Evolutionary conservation across 169 alveolate species (phyloP), one percentile per base, ranked within the genome.

Genomic region (Blepharisma undulans): DNA sequence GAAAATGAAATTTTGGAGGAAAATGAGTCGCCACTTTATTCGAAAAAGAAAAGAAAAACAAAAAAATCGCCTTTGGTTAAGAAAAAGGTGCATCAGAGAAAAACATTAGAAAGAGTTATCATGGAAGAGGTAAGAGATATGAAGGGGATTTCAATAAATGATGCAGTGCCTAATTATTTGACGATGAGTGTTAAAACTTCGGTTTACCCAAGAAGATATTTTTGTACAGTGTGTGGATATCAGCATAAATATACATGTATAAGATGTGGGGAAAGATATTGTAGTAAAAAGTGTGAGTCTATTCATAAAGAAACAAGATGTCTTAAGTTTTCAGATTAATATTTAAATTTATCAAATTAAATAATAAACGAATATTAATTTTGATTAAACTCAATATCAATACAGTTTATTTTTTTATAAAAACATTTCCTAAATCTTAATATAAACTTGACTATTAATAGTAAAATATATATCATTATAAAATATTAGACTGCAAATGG

Each of bases 271-370:
- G 93, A 92, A 81, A 93, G 92, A 88, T 94, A 93, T 71, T 96
- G 98, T 84, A 84, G 93, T 27, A 92, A 94, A 89, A 94, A 93
- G 78, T 96, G 98, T 34, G 94, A 87, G 78, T 94, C 89, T 66
- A 88, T 88, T 16, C 98, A 96, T 89, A 94, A 93, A 89, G 97
- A 94, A 88, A 94, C 94, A 16, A 92, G 94, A 79, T 96, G 98
- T 77, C 88, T 94, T 72, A 96, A 96, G 85, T 96, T 96, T 90
- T 95, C 95, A 30, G 97, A 95, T 29, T 93, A 89, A 89, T 72
- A 72, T 72, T 25, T 72, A 29, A 72, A 29, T n/a, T n/a, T n/a
- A n/a, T n/a, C n/a, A n/a, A n/a, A n/a, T n/a, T n/a, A n/a, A n/a
- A n/a, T n/a, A n/a, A n/a, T n/a, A n/a, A n/a, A n/a, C n/a, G n/a